Percentiles rank a stretch among this genome's conserved stretches.
These are phyloP conservation scores for Lachancea fermentati DNA, from an alignment of 805 yeast species.

Conservation along the genomic window DNA sequence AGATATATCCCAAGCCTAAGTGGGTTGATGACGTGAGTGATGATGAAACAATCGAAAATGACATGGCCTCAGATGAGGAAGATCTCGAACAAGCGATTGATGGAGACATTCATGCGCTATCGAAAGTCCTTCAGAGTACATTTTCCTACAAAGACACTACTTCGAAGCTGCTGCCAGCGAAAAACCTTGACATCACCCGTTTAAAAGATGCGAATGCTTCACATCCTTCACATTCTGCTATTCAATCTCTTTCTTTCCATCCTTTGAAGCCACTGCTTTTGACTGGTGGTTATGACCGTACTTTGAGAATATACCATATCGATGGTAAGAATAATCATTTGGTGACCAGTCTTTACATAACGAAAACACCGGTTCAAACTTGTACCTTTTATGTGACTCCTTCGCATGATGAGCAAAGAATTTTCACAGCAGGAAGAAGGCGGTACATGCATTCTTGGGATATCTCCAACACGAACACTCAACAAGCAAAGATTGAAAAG, in stretches of 20 bases:
- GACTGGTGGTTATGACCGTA: slow-evolving; percentile 90
- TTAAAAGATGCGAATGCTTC: slow-evolving; percentile 80
- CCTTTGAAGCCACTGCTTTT: slow-evolving; percentile 67
- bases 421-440: slow-evolving; percentile 88
- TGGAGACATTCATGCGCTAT: slow-evolving; percentile 39
- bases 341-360: slow-evolving; percentile 75
- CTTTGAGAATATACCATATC: slow-evolving; percentile 79
- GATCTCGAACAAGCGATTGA: slow-evolving; percentile 29
- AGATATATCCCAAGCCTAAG: slow-evolving; percentile 73
- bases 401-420: slow-evolving; percentile 33
- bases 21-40: slow-evolving; percentile 53
- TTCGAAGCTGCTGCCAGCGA: slow-evolving; percentile 59
- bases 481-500: slow-evolving; percentile 58
- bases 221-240: slow-evolving; percentile 65
- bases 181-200: slow-evolving; percentile 68
- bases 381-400: slow-evolving; percentile 40
- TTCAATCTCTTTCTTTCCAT: slow-evolving; percentile 85
- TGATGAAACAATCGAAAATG: slow-evolving; percentile 27
- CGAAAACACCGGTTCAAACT: slow-evolving; percentile 73
- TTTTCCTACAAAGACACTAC: slow-evolving; percentile 38
- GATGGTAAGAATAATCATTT: slow-evolving; percentile 81
- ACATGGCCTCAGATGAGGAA: slow-evolving; percentile 25
- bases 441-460: slow-evolving; percentile 92
- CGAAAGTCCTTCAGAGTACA: slow-evolving; percentile 34
- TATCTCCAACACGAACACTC: slow-evolving; percentile 37